A percentile compares a stretch with the other conserved stretches of the same genome.
These are phyloP conservation scores for Lepiota subincarnata DNA, from an alignment of 768 basidiomycete species.

Conservation along the genomic window DNA sequence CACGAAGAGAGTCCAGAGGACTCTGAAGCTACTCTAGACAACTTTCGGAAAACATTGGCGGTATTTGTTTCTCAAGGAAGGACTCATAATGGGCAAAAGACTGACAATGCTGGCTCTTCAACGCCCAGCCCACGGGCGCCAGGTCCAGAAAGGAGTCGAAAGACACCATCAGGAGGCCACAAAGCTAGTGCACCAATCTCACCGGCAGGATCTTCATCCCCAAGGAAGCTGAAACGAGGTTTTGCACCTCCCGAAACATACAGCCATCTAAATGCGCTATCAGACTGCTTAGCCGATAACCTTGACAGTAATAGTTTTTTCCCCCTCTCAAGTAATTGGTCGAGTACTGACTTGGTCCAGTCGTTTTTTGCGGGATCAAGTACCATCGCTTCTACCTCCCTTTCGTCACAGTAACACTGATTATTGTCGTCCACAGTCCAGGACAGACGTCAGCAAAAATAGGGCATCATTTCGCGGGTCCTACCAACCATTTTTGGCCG, in stretches of 20 bases:
- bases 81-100: too few species aligned
- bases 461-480: conserved; percentile 79
- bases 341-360: conserved; percentile 31
- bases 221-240: conserved; percentile 33
- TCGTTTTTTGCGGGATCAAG: conserved; percentile 88
- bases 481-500: conserved; percentile 80
- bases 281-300: conserved; percentile 42
- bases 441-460: conserved; percentile 61
- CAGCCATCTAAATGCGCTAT: conserved; percentile 45
- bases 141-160: neutral
- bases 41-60: too few species aligned
- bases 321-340: neutral
- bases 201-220: neutral
- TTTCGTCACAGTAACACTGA: neutral
- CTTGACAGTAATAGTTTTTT: conserved; percentile 50
- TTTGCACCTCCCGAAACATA: conserved; percentile 51
- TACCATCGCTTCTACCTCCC: conserved; percentile 24
- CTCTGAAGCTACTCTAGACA: too few species aligned
- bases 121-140: too few species aligned
- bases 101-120: too few species aligned
- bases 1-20: too few species aligned
- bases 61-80: too few species aligned
- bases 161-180: neutral
- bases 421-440: conserved; percentile 37
- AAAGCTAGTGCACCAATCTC: neutral